Percentiles rank a stretch among this genome's conserved stretches.
Evolutionary conservation across 2,329 filamentous ascomycete genomes (phyloP).

Genomic region (Colletotrichum sp.): DNA sequence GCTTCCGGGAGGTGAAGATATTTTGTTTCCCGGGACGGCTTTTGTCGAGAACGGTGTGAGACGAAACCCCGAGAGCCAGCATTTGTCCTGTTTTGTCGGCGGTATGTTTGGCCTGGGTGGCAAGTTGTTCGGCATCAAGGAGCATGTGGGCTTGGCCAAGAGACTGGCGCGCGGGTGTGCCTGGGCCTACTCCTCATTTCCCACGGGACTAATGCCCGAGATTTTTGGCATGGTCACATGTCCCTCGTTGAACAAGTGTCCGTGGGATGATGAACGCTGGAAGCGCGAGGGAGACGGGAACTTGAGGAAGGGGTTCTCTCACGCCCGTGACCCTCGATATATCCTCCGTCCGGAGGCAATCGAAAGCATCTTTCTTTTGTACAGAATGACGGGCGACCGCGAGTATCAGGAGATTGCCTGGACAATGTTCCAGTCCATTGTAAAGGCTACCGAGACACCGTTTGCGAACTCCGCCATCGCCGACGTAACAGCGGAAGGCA

Average conservation of each 20-base stretch:
- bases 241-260: constrained; percentile 44
- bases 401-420: constrained; percentile 57
- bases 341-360: constrained; percentile 57
- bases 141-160: constrained; percentile 47
- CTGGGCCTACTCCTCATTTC: constrained; percentile 53
- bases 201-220: constrained; percentile 59
- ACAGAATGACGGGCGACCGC: constrained; percentile 54
- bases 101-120: constrained; percentile 56
- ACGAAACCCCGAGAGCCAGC: constrained; percentile 42
- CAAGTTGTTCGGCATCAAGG: constrained; percentile 43
- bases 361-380: constrained; percentile 59
- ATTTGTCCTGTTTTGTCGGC: constrained; percentile 57
- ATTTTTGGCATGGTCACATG: constrained; percentile 49
- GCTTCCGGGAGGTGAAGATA: constrained; percentile 65
- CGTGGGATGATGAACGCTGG: constrained; percentile 41
- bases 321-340: constrained; percentile 57
- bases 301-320: constrained; percentile 65
- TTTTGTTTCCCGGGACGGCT: constrained; percentile 58
- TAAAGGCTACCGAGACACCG: constrained; percentile 49
- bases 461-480: constrained; percentile 53
- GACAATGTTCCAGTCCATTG: constrained; percentile 56
- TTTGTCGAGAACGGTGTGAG: constrained; percentile 24
- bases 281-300: constrained; percentile 26
- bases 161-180: constrained; percentile 57
- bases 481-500: constrained; percentile 54